phyloP scores from a whole-genome alignment of 441 rosid genomes.

The Cnidoscolus chayamansa region DNA sequence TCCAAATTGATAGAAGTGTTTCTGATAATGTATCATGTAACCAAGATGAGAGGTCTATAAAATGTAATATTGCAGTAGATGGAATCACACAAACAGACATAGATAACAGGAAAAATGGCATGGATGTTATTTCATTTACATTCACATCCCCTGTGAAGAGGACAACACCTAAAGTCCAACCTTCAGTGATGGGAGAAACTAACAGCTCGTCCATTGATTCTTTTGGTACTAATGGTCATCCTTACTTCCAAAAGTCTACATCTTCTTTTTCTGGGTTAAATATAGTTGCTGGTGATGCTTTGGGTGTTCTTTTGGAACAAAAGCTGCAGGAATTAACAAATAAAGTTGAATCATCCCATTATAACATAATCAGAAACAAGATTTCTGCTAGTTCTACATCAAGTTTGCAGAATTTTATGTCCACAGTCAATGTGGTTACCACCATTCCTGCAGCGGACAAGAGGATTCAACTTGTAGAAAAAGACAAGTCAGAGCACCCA shows the following conservation, averaged over 20 bases:
- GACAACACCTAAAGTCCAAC: constrained; percentile 24
- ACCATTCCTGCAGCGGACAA: constrained; percentile 34
- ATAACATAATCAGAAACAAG: constrained; percentile 48
- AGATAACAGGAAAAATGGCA: constrained; percentile 43
- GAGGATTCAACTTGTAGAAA: constrained; percentile 40
- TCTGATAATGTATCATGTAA: constrained; percentile 33
- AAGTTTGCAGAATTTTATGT: constrained; percentile 37
- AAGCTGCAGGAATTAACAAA: constrained; percentile 69
- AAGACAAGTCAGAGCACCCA: constrained; percentile 30
- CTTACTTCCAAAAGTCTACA: constrained; percentile 22
- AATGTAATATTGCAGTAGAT: constrained; percentile 41
- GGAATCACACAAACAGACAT: constrained; percentile 27
- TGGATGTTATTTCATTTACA: constrained; percentile 87
- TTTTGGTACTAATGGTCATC: constrained; percentile 25
- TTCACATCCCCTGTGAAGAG: constrained; percentile 77
- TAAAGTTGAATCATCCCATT: constrained; percentile 56
- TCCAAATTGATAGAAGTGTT: constrained; percentile 28
- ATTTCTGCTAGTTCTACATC: constrained; percentile 38
- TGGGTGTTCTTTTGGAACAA: constrained; percentile 68
- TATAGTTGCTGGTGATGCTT: constrained; percentile 47
- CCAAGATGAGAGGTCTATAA: constrained; percentile 38
- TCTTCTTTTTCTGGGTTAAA: constrained; percentile 38
- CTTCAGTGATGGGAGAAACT: constrained; percentile 28
- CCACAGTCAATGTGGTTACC: constrained; percentile 29
- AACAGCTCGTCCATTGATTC: constrained; percentile 27